phyloP scores from a whole-genome alignment of 2,329 filamentous ascomycete species.

The Bipolaris bicolor region DNA sequence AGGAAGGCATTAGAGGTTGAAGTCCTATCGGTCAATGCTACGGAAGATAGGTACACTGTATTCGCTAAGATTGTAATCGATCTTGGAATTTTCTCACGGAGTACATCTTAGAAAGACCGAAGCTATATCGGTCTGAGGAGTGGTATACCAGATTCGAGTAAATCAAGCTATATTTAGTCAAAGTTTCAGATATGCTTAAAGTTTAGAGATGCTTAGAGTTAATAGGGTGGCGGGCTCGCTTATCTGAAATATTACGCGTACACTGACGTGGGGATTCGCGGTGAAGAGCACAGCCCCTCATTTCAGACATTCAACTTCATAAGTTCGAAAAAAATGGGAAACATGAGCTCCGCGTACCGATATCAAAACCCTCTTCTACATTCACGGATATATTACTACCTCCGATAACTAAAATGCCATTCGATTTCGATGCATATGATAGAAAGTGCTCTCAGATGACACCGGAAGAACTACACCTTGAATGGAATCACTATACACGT shows the following conservation, averaged over 20 bases:
- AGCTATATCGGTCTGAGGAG: too few relatives aligned
- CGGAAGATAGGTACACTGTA: too few relatives aligned
- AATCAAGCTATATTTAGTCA: too few relatives aligned
- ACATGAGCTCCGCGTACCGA: not conserved
- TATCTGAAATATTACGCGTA: not conserved
- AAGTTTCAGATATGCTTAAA: not conserved
- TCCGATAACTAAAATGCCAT: not conserved
- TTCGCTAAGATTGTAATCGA: too few relatives aligned
- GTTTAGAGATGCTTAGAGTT: not conserved
- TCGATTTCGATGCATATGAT: not conserved
- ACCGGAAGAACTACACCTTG: not conserved
- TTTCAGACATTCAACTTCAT: not conserved
- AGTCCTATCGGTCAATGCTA: too few relatives aligned
- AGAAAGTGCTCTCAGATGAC: constrained; percentile 1
- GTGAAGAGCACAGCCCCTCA: not conserved
- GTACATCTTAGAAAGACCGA: too few relatives aligned
- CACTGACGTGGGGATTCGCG: not conserved
- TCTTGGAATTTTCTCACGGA: too few relatives aligned
- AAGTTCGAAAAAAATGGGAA: not conserved
- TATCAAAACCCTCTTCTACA: not conserved
- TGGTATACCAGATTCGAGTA: too few relatives aligned
- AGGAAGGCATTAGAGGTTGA: too few relatives aligned
- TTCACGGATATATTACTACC: not conserved
- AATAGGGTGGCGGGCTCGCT: not conserved
- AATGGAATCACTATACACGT: constrained; percentile 9